phyloP scores from a whole-genome alignment of 2,329 filamentous ascomycete species.

The Dendryphion nanum region DNA sequence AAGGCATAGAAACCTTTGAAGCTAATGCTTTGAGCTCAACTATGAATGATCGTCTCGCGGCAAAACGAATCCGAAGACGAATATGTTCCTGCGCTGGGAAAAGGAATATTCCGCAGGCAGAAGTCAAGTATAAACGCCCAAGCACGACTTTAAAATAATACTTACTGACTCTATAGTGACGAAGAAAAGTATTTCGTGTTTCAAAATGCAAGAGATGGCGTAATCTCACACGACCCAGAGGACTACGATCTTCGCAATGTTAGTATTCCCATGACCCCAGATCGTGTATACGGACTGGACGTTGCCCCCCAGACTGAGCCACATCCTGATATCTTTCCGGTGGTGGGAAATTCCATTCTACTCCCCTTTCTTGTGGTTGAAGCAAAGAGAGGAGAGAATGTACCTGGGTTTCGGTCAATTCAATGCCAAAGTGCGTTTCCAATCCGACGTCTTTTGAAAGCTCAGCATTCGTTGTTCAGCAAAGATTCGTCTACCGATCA shows the following conservation, averaged over 20 bases:
- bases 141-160: no score
- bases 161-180: neutral
- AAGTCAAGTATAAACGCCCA: no score
- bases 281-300: slow-evolving; percentile 10
- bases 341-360: slow-evolving; percentile 1
- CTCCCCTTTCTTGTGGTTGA: slow-evolving; percentile 18
- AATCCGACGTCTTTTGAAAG: slow-evolving; percentile 11
- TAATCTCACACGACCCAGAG: no score
- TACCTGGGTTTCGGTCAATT: slow-evolving; percentile 11
- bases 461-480: slow-evolving; percentile 7
- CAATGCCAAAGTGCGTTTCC: slow-evolving; percentile 15
- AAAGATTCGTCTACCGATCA: neutral
- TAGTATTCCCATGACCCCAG: slow-evolving; percentile 15
- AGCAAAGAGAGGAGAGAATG: slow-evolving; percentile 12
- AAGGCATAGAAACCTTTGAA: no score
- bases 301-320: no score
- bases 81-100: no score
- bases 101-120: no score
- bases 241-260: no score
- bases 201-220: neutral
- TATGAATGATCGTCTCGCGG: no score
- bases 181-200: slow-evolving; percentile 6
- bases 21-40: no score
- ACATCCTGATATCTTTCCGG: slow-evolving; percentile 1
- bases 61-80: no score